Base-by-base conservation (phyloP, 2,329 filamentous ascomycete species). In the Cucurbitaria berberidis region DNA sequence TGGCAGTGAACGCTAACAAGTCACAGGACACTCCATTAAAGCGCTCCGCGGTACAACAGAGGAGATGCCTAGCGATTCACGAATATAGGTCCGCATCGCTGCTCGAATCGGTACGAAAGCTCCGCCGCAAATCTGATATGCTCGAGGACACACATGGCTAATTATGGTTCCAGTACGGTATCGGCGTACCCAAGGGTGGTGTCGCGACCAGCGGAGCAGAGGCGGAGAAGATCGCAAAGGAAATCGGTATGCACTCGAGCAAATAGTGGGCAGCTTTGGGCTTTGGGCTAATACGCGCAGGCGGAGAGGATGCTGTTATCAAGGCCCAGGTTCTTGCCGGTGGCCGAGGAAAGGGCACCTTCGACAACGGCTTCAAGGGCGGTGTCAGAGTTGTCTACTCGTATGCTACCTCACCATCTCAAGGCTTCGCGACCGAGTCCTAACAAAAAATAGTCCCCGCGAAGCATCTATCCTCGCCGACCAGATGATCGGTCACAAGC, bases 401-500 rank as follows among this genome's bases (percentile, higher is more conserved):
- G 83, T 87, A 78, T 72, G 84, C 62, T 64, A 57, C 51, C 43
- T 34, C 24, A 43, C 54, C 29, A 44, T 50, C 15, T 44, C 38
- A 34, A 26, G 9, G 19, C 45, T 21, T 38, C 27, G 10, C 43
- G 27, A 9, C 22, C 35, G 43, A 13, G 19, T 13, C 40, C 53
- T 67, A 57, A 68, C 62, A 51, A 30, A 47, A 16, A 32, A 40
- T 60, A 87, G 85, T 57, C 91, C 95, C 55, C 93, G 92, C 70
- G 86, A 88, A 84, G 95, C 95, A 74, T 90, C 91, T 84, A 96
- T 98, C 87, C 96, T 99, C 77, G 93, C 95, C 68, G 86, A 93
- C 69, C 93, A 99, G 84, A 99, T 99, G 95, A 98, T 99, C 80
- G 95, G 95, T 75, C 93, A 99, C 83, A 97, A 97, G 82, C 91